phyloP scores from a whole-genome alignment of 2,329 filamentous ascomycete species.

The Cercospora citrullina region DNA sequence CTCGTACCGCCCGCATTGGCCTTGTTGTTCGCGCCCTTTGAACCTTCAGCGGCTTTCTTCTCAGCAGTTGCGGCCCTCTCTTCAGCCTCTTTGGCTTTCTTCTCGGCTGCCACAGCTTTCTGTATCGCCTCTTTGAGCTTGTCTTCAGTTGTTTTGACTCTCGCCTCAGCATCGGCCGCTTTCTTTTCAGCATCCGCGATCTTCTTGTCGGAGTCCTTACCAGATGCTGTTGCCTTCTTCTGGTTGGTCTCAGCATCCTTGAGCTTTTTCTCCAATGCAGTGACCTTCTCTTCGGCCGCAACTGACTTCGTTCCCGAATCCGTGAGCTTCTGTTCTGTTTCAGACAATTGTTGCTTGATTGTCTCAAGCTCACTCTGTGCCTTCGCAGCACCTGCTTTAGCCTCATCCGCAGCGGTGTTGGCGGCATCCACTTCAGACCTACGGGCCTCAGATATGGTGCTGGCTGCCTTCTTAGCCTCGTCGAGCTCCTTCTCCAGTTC shows the following conservation, averaged over 20 bases:
- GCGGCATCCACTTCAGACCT: conserved; percentile 4
- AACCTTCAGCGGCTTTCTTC: conserved; percentile 12
- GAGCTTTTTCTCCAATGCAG: conserved; percentile 16
- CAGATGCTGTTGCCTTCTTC: conserved; percentile 21
- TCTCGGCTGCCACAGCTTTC: conserved; percentile 10
- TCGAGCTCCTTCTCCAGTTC: conserved; percentile 38
- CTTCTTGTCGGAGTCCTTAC: conserved; percentile 18
- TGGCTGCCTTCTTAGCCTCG: conserved; percentile 19
- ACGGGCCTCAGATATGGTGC: neutral
- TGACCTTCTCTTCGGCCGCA: conserved; percentile 6
- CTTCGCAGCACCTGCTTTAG: conserved; percentile 12
- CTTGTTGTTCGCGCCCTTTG: conserved; percentile 8
- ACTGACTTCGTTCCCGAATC: conserved; percentile 18
- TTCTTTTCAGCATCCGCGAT: conserved; percentile 10
- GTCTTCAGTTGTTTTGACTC: conserved; percentile 12
- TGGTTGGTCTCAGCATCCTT: conserved; percentile 17
- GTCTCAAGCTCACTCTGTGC: neutral
- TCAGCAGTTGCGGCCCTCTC: conserved; percentile 18
- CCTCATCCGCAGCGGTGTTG: conserved; percentile 11
- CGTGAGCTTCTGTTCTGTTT: conserved; percentile 5
- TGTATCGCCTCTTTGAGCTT: conserved; percentile 20
- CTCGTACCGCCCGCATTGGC: conserved; percentile 9
- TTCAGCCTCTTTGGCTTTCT: conserved; percentile 18
- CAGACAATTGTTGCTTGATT: neutral
- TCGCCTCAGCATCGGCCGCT: conserved; percentile 3